Percentiles rank a stretch among this genome's conserved stretches.
Conservation (phyloP, 2,329 filamentous ascomycete species). For the Nannizzia gypsea region DNA sequence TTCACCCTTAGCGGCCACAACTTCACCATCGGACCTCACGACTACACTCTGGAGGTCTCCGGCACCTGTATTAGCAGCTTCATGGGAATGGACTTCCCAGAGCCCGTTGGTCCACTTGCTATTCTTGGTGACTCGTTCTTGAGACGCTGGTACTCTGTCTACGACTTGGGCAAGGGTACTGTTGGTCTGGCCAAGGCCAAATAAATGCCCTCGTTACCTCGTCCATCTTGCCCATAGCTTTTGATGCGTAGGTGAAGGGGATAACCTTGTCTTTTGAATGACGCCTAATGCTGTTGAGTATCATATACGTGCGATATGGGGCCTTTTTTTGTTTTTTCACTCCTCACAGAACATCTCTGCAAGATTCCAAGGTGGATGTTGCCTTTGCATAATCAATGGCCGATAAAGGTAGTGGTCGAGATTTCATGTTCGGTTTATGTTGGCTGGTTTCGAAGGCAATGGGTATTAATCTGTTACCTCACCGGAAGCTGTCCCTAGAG, state of each 20-base stretch:
- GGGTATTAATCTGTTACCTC: neutral
- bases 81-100: constrained; percentile 88
- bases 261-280: neutral
- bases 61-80: constrained; percentile 95
- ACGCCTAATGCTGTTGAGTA: neutral
- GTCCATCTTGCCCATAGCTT: neutral
- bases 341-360: neutral
- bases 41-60: constrained; percentile 93
- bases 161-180: constrained; percentile 78
- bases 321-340: neutral
- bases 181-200: constrained; percentile 69
- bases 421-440: constrained; percentile 1
- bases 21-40: constrained; percentile 76
- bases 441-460: neutral
- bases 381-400: neutral
- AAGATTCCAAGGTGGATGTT: neutral
- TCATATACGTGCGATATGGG: neutral
- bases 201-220: neutral
- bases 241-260: neutral
- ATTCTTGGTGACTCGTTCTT: constrained; percentile 67
- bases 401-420: neutral
- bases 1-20: constrained; percentile 85
- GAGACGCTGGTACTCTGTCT: constrained; percentile 66
- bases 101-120: constrained; percentile 77
- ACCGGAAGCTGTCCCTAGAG: neutral